These are phyloP conservation scores for Arthroderma sp. DNA, from an alignment of 2,329 filamentous ascomycete species.

Conservation along the genomic window DNA sequence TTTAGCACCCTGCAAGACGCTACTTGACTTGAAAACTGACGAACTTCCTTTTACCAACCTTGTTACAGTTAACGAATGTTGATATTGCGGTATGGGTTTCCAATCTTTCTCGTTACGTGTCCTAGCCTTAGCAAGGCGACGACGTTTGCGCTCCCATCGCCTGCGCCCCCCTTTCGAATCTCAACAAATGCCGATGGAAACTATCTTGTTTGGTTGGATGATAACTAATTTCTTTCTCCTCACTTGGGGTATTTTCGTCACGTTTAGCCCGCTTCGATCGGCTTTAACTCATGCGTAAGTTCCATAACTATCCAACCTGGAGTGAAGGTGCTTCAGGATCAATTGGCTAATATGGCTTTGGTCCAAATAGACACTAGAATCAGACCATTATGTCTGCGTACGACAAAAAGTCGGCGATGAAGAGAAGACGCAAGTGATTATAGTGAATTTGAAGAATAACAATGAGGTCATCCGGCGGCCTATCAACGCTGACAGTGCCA, in stretches of 20 bases:
- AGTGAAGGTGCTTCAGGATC: background rate
- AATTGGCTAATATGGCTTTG: constrained; percentile 3
- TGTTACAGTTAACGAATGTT: constrained; percentile 37
- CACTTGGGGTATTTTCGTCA: background rate
- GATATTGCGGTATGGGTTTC: constrained; percentile 39
- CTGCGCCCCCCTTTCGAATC: background rate
- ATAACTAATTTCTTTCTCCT: background rate
- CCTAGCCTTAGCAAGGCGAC: background rate
- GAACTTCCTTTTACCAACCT: constrained; percentile 8
- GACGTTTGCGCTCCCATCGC: background rate
- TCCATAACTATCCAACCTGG: background rate
- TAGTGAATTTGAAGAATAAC: constrained; percentile 92
- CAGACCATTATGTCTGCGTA: constrained; percentile 90
- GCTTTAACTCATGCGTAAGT: constrained; percentile 77
- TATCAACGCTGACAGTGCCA: constrained; percentile 98
- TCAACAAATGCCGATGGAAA: constrained; percentile 4
- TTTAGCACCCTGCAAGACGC: too few species aligned
- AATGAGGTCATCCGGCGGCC: constrained; percentile 90
- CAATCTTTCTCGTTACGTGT: constrained; percentile 2
- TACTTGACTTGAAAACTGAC: background rate
- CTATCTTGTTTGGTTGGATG: background rate
- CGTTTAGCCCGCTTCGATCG: constrained; percentile 56
- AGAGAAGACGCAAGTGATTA: constrained; percentile 84
- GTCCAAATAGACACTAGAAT: constrained; percentile 72
- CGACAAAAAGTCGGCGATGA: constrained; percentile 82